Evolutionary conservation across 371 early-diverging fungal genomes (phyloP).

Genomic region (Circinella minor): DNA sequence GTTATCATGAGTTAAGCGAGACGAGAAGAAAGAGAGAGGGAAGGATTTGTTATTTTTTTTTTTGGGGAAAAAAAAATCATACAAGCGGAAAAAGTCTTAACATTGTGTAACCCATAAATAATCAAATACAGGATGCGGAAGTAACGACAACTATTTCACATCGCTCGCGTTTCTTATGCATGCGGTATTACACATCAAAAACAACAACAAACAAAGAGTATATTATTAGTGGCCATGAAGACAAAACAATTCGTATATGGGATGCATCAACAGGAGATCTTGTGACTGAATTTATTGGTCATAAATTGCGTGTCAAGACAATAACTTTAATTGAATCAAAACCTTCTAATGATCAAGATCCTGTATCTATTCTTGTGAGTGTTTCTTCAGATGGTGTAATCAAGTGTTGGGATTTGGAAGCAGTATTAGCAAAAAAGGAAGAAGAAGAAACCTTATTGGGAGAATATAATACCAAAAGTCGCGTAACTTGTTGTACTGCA

Average conservation of each 20-base stretch:
- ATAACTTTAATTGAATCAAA: conserved; percentile 42
- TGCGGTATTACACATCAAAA: conserved; percentile 49
- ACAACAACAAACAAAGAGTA: conserved; percentile 54
- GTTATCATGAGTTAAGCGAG: not conserved
- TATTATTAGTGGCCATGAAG: conserved; percentile 73
- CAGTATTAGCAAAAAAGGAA: conserved; percentile 24
- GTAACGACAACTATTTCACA: conserved; percentile 54
- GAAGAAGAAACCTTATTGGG: conserved; percentile 43
- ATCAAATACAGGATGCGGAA: conserved; percentile 52
- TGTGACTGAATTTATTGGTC: conserved; percentile 61
- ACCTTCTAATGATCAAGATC: conserved; percentile 14
- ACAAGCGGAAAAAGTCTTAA: not conserved
- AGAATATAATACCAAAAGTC: conserved; percentile 69
- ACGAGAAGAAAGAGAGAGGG: no score
- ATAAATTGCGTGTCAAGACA: conserved; percentile 59
- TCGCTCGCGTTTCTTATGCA: conserved; percentile 52
- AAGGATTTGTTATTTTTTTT: not conserved
- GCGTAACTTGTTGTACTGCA: conserved; percentile 66
- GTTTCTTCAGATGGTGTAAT: conserved; percentile 78
- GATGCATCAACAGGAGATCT: conserved; percentile 58
- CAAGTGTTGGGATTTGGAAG: conserved; percentile 72
- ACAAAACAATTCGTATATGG: conserved; percentile 74
- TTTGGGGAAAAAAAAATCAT: not conserved
- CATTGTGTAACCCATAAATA: not conserved
- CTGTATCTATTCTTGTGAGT: conserved; percentile 54